Base-by-base conservation (phyloP, 176 grass and related monocot species). In the Cenchrus americanus region DNA sequence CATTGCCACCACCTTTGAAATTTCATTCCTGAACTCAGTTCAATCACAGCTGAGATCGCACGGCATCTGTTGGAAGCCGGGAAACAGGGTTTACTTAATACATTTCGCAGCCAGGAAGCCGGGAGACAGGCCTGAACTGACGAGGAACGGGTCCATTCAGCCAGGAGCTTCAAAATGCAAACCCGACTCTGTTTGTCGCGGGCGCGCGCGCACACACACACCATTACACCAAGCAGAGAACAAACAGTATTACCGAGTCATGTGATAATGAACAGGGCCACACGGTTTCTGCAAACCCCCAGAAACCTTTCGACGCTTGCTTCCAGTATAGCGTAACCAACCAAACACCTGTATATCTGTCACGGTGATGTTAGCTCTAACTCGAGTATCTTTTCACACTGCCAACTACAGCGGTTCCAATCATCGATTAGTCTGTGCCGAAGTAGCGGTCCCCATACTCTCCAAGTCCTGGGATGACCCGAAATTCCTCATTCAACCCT, bases 361-460 rank as follows among this genome's bases (percentile, higher is more conserved):
- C 77, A 86, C 77, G 23, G 51, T 70, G 51, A 82, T 62, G 80
- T 83, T 60, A 90, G 80, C 32, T 73, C 80, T 80, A 80, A 23
- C 41, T 76, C 10, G 59, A 41, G 23, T 64, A 14, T 72, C 64
- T 37, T 52, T 76, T 71, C 10, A 14, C n/a, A 55, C 4, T 26
- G 41, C 83, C 50, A 50, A 47, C 13, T 43, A 82, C 68, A 82
- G 46, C 10, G 42, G 67, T 22, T 61, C 44, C 59, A 23, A 50
- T 7, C 18, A 68, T 23, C 19, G 30, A 57, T 63, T 85, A 94
- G 78, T 91, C 88, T 32, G 95, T 98, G 48, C 95, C 95, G 24
- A 98, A 98, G 74, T 98, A 95, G 54, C 92, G 86, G 57, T 98
- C 95, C 0, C 95, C 95, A 62, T 94, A 98, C 73, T 98, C 95